Evolutionary conservation across 2,329 filamentous ascomycete species (phyloP), one percentile per base, ranked within the genome.

Genomic region (Salinomyces thailandicus): DNA sequence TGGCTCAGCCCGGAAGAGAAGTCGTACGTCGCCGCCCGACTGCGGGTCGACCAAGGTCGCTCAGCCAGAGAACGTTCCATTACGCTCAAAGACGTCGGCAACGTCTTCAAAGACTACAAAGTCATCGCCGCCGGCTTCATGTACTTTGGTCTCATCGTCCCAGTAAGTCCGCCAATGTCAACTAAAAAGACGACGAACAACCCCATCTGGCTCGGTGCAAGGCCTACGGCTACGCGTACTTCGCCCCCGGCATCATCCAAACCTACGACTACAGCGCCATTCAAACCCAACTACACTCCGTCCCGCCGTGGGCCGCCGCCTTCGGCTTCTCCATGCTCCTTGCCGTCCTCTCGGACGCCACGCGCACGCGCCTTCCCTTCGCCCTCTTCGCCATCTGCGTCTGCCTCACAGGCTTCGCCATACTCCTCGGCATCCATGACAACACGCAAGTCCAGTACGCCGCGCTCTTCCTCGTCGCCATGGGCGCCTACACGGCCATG

Each of bases 281-380:
- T 42, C 58, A 69, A 43, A 73, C 70, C 0, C 71, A 73, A 38
- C 54, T 73, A 2, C 66, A 72, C 54, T 66, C 61, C 11, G 71
- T 73, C 0, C 71, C 71, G 3, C 69, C 77, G 0, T 81, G 76
- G 76, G 77, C 75, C 2, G 81, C 69, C 1, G 81, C 85, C 0
- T 94, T 93, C 49, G 81, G 55, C 4, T 84, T 91, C 50, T 79
- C 81, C 18, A 85, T 94, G 75, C 16, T 79, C 3, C 61, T 86
- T 3, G 86, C 87, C 0, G 75, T 67, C 34, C 49, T 77, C 14
- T 91, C 83, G 0, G 87, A 95, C 58, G 72, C 68, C 50, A 46
- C 75, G 8, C 70, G 71, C 20, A 85, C 93, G 52, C 80, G 87
- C 4, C 85, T 85, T 52, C 57, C 71, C 2, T 94, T 89, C 57